phyloP scores from a whole-genome alignment of 768 basidiomycete genomes.

The Mycena indigotica region DNA sequence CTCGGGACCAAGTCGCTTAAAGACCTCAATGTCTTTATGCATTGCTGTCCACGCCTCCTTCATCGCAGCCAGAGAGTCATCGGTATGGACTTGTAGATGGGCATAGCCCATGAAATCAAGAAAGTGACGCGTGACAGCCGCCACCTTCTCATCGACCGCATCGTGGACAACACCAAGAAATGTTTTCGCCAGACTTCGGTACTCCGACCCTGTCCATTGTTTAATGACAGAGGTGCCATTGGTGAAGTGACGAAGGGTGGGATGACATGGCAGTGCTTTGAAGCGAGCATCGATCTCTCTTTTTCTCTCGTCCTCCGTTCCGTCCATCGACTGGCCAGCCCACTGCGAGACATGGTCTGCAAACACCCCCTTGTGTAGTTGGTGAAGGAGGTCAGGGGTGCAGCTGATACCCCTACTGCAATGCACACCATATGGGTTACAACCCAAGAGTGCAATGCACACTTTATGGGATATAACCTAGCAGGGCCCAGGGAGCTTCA shows the following conservation, averaged over 20 bases:
- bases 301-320: conserved; percentile 25
- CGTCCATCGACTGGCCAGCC: conserved; percentile 24
- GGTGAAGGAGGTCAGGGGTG: conserved; percentile 39
- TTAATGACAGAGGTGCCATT: background rate
- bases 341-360: conserved; percentile 29
- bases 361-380: conserved; percentile 37
- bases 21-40: conserved; percentile 6
- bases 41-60: background rate
- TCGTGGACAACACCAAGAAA: conserved; percentile 9
- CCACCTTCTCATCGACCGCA: background rate
- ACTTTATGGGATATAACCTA: no score
- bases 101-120: conserved; percentile 5
- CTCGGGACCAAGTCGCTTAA: conserved; percentile 24
- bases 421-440: no score
- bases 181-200: background rate
- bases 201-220: background rate
- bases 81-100: background rate
- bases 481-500: no score
- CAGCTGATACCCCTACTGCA: no score
- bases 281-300: conserved; percentile 20
- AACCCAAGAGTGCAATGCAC: no score
- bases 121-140: background rate
- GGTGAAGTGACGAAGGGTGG: background rate
- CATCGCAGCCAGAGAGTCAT: background rate
- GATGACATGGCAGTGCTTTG: background rate